Percentiles rank a stretch among this genome's conserved stretches.
Conservation (phyloP, 805 yeast species). For the Metschnikowia peoriensis region DNA sequence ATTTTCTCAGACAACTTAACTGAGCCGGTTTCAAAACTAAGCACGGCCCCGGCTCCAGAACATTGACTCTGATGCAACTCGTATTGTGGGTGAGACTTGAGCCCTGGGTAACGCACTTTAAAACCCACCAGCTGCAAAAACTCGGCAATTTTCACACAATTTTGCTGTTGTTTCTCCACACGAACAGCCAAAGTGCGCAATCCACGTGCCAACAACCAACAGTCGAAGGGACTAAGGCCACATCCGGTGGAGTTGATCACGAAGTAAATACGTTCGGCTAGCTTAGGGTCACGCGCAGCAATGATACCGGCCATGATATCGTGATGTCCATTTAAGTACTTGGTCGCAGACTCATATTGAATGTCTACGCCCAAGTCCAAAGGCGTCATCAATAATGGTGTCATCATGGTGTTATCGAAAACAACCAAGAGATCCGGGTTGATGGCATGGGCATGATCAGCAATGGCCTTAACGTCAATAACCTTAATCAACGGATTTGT, state of each 20-base stretch:
- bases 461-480: slow-evolving; percentile 69
- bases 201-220: slow-evolving; percentile 86
- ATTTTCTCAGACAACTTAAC: slow-evolving; percentile 63
- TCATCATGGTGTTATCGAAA: slow-evolving; percentile 96
- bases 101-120: slow-evolving; percentile 83
- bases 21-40: slow-evolving; percentile 84
- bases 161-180: slow-evolving; percentile 82
- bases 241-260: slow-evolving; percentile 89
- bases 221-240: slow-evolving; percentile 90
- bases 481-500: slow-evolving; percentile 92
- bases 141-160: slow-evolving; percentile 71
- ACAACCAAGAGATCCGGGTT: slow-evolving; percentile 72
- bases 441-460: slow-evolving; percentile 61
- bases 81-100: slow-evolving; percentile 76
- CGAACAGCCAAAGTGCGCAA: slow-evolving; percentile 84
- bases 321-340: slow-evolving; percentile 91
- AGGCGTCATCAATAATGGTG: slow-evolving; percentile 84
- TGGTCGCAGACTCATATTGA: slow-evolving; percentile 92
- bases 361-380: slow-evolving; percentile 85
- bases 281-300: slow-evolving; percentile 60
- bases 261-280: slow-evolving; percentile 69
- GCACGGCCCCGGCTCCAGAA: slow-evolving; percentile 85
- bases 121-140: slow-evolving; percentile 68
- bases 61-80: slow-evolving; percentile 75
- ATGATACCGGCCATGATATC: slow-evolving; percentile 95